Evolutionary conservation across 73 alveolate genomes (phyloP).

Genomic region (Paramecium tetraurelia): DNA sequence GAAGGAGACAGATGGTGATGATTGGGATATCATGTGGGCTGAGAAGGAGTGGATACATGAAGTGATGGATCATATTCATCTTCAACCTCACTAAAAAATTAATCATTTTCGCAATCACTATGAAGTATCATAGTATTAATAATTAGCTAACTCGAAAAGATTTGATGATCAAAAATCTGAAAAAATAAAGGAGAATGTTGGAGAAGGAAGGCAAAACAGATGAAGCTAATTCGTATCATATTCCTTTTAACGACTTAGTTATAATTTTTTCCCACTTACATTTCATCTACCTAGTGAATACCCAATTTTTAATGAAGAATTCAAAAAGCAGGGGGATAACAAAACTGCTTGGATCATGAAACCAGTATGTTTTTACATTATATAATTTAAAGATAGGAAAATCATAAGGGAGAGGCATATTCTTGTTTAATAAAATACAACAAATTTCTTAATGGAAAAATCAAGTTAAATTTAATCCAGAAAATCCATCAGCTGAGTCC

Average conservation of each 20-base stretch:
- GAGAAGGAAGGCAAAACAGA: constrained; percentile 95
- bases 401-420: constrained; percentile 99
- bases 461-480: constrained; percentile 96
- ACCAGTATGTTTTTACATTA: constrained; percentile 76
- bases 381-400: constrained; percentile 70
- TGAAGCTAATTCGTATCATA: constrained; percentile 85
- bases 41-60: constrained; percentile 96
- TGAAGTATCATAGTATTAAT: constrained; percentile 68
- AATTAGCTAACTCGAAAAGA: constrained; percentile 90
- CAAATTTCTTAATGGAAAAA: constrained; percentile 95
- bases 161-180: constrained; percentile 91
- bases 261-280: constrained; percentile 96
- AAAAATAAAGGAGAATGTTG: constrained; percentile 88
- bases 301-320: constrained; percentile 99
- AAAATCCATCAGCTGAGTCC: constrained; percentile 83
- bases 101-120: constrained; percentile 97
- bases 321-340: constrained; percentile 85
- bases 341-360: constrained; percentile 99
- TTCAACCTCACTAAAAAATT: constrained; percentile 88
- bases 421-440: constrained; percentile 94
- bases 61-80: constrained; percentile 93
- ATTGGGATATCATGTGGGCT: constrained; percentile 98
- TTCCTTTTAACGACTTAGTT: constrained; percentile 2
- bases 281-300: constrained; percentile 98
- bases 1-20: constrained; percentile 96